Conservation (phyloP, 2,329 filamentous ascomycete genomes). For the Monosporascus cannonballus region DNA sequence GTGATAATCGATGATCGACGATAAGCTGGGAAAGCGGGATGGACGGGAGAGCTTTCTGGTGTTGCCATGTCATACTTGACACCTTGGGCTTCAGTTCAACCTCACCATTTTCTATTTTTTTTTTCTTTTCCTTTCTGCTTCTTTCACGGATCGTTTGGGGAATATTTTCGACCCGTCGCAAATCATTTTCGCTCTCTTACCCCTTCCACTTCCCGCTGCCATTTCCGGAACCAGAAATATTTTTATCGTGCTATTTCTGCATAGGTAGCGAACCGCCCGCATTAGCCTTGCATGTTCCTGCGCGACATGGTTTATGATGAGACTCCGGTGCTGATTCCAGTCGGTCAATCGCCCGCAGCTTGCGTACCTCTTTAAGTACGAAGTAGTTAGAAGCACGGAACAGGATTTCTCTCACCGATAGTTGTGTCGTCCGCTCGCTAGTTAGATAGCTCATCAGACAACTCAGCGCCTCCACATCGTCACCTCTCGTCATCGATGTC, state of each 20-base stretch:
- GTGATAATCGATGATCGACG: background rate
- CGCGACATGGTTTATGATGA: slow-evolving; percentile 35
- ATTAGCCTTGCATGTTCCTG: slow-evolving; percentile 32
- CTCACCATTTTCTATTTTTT: slow-evolving; percentile 4
- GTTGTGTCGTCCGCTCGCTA: background rate
- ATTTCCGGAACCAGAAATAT: too few relatives aligned
- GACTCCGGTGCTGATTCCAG: too few relatives aligned
- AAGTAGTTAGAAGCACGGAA: too few relatives aligned
- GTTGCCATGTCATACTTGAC: slow-evolving; percentile 1
- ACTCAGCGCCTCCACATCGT: slow-evolving; percentile 2
- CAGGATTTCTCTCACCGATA: too few relatives aligned
- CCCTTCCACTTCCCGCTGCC: background rate
- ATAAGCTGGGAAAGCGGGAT: background rate
- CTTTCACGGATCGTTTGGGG: too few relatives aligned
- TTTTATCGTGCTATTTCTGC: slow-evolving; percentile 9
- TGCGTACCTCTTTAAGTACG: too few relatives aligned
- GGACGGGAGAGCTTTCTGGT: background rate
- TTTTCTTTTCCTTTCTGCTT: background rate
- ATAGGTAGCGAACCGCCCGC: slow-evolving; percentile 14
- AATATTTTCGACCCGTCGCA: background rate
- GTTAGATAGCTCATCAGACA: too few relatives aligned
- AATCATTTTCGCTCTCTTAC: background rate
- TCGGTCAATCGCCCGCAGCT: too few relatives aligned
- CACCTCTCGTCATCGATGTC: slow-evolving; percentile 33
- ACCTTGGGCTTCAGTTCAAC: slow-evolving; percentile 3